phyloP scores from a whole-genome alignment of 768 basidiomycete species.

The Cystobasidium ongulense region DNA sequence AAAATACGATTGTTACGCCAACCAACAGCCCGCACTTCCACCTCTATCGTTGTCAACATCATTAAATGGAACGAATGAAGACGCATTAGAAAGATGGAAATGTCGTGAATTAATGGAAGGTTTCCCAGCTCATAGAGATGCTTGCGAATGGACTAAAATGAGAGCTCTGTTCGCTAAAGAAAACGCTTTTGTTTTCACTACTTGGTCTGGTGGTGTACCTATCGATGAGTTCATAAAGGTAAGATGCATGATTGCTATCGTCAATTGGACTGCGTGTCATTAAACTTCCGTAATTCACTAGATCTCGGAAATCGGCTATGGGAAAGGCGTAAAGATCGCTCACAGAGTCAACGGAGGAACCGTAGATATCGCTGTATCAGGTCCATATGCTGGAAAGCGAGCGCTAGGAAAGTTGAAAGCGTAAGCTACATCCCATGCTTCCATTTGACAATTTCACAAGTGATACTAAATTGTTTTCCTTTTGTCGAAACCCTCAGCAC shows the following conservation, averaged over 20 bases:
- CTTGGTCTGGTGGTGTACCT: conserved; percentile 35
- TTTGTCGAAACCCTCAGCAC: conserved; percentile 34
- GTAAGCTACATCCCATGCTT: not conserved
- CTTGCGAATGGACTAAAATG: conserved; percentile 37
- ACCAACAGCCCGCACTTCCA: conserved; percentile 11
- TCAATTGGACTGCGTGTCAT: no score
- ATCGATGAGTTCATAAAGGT: conserved; percentile 37
- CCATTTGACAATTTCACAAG: not conserved
- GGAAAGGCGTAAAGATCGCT: conserved; percentile 36
- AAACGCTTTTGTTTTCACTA: conserved; percentile 36
- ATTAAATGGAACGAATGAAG: conserved; percentile 26
- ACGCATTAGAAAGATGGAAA: conserved; percentile 30
- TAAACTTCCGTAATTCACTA: not conserved
- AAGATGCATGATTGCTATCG: not conserved
- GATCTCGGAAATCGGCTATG: conserved; percentile 37
- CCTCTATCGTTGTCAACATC: conserved; percentile 9
- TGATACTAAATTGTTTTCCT: not conserved
- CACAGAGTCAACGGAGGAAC: conserved; percentile 41
- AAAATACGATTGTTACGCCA: not conserved
- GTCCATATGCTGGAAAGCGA: conserved; percentile 32
- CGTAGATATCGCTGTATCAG: conserved; percentile 40
- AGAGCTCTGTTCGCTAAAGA: conserved; percentile 31
- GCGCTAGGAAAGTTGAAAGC: conserved; percentile 41
- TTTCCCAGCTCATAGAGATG: conserved; percentile 34
- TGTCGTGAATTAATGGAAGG: conserved; percentile 32